A percentile compares a stretch with the other conserved stretches of the same genome.
Evolutionary conservation across 1,139 yeast genomes (phyloP).

Genomic region (Geotrichum europaeum): DNA sequence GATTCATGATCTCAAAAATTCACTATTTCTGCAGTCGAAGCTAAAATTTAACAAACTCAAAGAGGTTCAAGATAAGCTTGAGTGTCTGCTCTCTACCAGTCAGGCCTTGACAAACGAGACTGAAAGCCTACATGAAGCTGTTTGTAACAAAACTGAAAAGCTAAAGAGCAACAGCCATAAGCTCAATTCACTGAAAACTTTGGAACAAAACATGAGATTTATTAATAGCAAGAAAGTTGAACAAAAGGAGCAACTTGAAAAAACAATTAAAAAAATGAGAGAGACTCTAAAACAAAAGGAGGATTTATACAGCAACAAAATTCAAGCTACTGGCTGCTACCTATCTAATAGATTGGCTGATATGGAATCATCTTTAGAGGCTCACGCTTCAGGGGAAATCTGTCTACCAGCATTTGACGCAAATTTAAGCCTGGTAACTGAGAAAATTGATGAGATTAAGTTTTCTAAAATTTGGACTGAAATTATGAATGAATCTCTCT

Average conservation of each 20-base stretch:
- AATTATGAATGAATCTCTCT: background rate
- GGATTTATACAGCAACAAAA: background rate
- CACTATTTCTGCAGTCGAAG: background rate
- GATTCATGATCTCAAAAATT: background rate
- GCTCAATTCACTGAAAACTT: background rate
- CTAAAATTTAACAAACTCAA: background rate
- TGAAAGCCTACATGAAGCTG: background rate
- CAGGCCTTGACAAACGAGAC: background rate
- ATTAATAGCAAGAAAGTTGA: background rate
- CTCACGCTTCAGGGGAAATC: background rate
- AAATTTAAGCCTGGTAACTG: background rate
- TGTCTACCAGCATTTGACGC: background rate
- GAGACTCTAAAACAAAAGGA: background rate
- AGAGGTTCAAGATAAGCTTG: background rate
- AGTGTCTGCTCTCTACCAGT: background rate
- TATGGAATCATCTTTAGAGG: background rate
- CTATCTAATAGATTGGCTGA: background rate
- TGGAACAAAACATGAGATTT: background rate
- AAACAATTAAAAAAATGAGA: background rate
- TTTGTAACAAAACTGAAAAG: background rate
- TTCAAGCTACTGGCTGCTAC: background rate
- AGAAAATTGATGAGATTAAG: background rate
- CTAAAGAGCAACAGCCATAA: background rate
- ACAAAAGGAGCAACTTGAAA: background rate
- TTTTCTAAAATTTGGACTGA: background rate